Percentiles rank a stretch among this genome's conserved stretches.
These are phyloP conservation scores for Nakazawaea laoshanensis DNA, from an alignment of 805 yeast species.

Conservation along the genomic window DNA sequence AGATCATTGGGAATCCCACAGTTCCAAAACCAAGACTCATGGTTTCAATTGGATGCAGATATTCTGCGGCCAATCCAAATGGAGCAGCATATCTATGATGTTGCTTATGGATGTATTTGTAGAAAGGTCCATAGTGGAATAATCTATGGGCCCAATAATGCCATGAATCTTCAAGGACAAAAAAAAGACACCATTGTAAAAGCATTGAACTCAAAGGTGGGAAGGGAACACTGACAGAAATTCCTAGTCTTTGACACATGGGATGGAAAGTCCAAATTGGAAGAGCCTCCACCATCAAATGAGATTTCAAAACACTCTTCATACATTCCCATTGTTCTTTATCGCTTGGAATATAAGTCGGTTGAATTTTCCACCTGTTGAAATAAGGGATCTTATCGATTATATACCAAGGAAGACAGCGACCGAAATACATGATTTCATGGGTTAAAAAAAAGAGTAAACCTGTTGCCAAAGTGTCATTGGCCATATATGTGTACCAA, in stretches of 20 bases:
- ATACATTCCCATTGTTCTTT: slow-evolving; percentile 57
- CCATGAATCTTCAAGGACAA: slow-evolving; percentile 50
- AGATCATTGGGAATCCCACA: slow-evolving; percentile 51
- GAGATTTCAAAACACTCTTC: slow-evolving; percentile 47
- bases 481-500: slow-evolving; percentile 44
- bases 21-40: slow-evolving; percentile 51
- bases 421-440: slow-evolving; percentile 48
- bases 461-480: slow-evolving; percentile 52
- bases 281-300: slow-evolving; percentile 48
- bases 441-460: slow-evolving; percentile 45
- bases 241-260: slow-evolving; percentile 37
- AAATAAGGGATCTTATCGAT: slow-evolving; percentile 46
- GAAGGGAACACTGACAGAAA: slow-evolving; percentile 44
- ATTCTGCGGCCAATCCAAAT: slow-evolving; percentile 53
- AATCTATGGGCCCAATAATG: slow-evolving; percentile 53
- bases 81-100: slow-evolving; percentile 59
- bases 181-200: slow-evolving; percentile 38
- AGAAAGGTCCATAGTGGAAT: slow-evolving; percentile 48
- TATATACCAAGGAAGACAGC: slow-evolving; percentile 52
- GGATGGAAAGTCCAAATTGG: slow-evolving; percentile 63
- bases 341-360: slow-evolving; percentile 39
- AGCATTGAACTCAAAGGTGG: slow-evolving; percentile 34
- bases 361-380: slow-evolving; percentile 46
- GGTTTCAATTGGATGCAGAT: slow-evolving; percentile 54
- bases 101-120: slow-evolving; percentile 50